Percentiles rank a stretch among this genome's conserved stretches.
These are phyloP conservation scores for Mucor racemosus DNA, from an alignment of 371 early-diverging fungal genomes.

Conservation along the genomic window DNA sequence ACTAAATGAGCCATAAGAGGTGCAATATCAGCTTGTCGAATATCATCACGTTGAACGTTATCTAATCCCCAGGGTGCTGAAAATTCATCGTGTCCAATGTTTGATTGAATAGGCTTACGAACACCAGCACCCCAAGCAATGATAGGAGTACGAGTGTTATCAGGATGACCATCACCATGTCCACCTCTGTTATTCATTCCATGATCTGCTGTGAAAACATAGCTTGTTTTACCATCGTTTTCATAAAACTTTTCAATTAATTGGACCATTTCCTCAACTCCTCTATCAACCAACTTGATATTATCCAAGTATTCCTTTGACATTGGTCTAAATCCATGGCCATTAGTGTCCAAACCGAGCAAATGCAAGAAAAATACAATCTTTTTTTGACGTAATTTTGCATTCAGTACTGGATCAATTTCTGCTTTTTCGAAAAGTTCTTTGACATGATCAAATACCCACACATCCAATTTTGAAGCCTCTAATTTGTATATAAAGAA, in stretches of 20 bases:
- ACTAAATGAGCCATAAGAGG: slow-evolving; percentile 92
- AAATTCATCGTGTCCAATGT: slow-evolving; percentile 65
- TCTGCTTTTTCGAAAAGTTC: slow-evolving; percentile 45
- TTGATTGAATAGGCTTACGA: slow-evolving; percentile 52
- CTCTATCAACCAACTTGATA: slow-evolving; percentile 81
- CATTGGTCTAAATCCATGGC: slow-evolving; percentile 87
- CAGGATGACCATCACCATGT: slow-evolving; percentile 96
- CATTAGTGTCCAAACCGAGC: slow-evolving; percentile 94
- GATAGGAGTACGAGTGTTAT: slow-evolving; percentile 92
- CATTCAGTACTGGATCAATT: slow-evolving; percentile 53
- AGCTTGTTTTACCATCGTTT: slow-evolving; percentile 85
- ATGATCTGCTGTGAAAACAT: slow-evolving; percentile 93
- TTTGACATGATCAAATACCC: slow-evolving; percentile 83
- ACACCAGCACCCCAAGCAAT: slow-evolving; percentile 97
- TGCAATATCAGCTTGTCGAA: slow-evolving; percentile 94
- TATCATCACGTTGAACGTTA: slow-evolving; percentile 73
- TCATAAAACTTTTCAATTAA: slow-evolving; percentile 77
- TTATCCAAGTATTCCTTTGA: slow-evolving; percentile 86
- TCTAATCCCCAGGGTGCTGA: slow-evolving; percentile 70
- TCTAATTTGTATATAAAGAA: slow-evolving; percentile 59
- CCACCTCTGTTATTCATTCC: slow-evolving; percentile 93
- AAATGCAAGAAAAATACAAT: slow-evolving; percentile 92
- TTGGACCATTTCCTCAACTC: slow-evolving; percentile 68
- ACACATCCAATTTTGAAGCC: slow-evolving; percentile 83
- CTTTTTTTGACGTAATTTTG: slow-evolving; percentile 71